Evolutionary conservation across 2,329 filamentous ascomycete species (phyloP).

Genomic region (Tolypocladium ovalisporum): DNA sequence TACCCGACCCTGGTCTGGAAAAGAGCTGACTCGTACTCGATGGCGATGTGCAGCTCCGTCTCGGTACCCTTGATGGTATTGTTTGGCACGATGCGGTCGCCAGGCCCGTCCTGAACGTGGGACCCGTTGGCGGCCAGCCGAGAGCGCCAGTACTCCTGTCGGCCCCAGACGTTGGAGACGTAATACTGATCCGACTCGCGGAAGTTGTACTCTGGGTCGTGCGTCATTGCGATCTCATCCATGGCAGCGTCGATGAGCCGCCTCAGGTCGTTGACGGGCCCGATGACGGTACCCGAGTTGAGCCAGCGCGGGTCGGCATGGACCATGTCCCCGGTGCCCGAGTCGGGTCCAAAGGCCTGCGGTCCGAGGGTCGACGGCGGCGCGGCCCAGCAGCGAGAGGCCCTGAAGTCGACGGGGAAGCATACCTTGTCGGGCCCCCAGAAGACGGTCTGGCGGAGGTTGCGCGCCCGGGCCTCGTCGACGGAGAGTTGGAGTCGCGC

Average conservation of each 20-base stretch:
- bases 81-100: constrained; percentile 11
- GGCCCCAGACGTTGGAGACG: constrained; percentile 28
- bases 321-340: constrained; percentile 17
- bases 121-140: constrained; percentile 12
- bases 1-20: constrained; percentile 28
- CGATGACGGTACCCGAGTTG: constrained; percentile 36
- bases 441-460: constrained; percentile 27
- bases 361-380: constrained; percentile 21
- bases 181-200: constrained; percentile 32
- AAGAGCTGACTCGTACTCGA: constrained; percentile 29
- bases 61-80: constrained; percentile 8
- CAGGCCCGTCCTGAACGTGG: constrained; percentile 5
- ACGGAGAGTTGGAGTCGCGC: constrained; percentile 33
- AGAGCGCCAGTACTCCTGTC: constrained; percentile 30
- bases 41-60: constrained; percentile 22
- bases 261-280: constrained; percentile 20
- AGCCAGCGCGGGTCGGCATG: constrained; percentile 27
- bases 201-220: constrained; percentile 18
- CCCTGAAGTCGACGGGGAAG: constrained; percentile 24
- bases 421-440: constrained; percentile 35
- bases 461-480: constrained; percentile 16
- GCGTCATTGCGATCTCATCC: constrained; percentile 19
- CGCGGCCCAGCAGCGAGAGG: constrained; percentile 28
- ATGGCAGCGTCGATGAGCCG: constrained; percentile 15
- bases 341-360: constrained; percentile 23